Evolutionary conservation across 768 basidiomycete genomes (phyloP).

Genomic region (Leccinellum albellum): DNA sequence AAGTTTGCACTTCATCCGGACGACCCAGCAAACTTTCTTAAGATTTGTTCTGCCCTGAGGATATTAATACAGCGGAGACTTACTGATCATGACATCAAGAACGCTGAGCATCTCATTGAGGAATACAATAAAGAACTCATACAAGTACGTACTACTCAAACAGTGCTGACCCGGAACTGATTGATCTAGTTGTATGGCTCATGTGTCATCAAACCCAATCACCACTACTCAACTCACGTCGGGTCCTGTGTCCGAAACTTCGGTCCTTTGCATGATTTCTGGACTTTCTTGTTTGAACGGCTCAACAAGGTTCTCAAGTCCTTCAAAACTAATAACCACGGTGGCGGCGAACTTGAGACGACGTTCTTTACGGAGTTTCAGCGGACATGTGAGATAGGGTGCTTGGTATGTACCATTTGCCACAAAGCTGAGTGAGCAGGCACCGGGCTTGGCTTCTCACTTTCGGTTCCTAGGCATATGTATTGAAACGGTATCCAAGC

Average conservation of each 20-base stretch:
- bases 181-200: neutral
- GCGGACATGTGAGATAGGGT: neutral
- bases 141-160: too few species aligned
- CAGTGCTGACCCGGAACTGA: too few species aligned
- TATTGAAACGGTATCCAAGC: too few species aligned
- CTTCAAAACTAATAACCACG: neutral
- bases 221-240: neutral
- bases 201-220: neutral
- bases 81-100: too few species aligned
- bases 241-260: neutral
- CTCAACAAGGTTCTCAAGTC: neutral
- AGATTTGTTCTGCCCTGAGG: neutral
- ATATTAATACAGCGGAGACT: neutral
- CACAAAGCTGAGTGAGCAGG: too few species aligned
- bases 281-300: neutral
- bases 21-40: neutral
- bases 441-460: too few species aligned
- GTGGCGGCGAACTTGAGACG: neutral
- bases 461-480: too few species aligned
- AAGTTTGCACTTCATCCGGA: neutral
- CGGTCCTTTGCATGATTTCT: neutral
- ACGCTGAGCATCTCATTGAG: too few species aligned
- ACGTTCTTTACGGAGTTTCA: neutral
- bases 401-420: too few species aligned
- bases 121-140: too few species aligned